Percentiles rank a stretch among this genome's conserved stretches.
These are phyloP conservation scores for Mycena galericulata DNA, from an alignment of 768 basidiomycete species.

Conservation along the genomic window DNA sequence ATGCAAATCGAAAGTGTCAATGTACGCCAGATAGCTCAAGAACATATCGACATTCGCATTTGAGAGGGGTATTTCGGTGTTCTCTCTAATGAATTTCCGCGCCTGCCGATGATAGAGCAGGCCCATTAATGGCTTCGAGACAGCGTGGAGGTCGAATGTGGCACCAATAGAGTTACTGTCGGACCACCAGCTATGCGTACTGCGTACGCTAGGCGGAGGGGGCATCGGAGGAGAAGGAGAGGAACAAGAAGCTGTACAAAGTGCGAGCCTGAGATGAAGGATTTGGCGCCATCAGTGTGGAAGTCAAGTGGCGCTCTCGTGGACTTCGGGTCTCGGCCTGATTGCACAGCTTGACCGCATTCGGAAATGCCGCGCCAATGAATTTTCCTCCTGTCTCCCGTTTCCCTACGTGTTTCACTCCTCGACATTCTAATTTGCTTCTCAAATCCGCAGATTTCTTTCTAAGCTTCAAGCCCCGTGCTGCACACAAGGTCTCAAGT, in stretches of 20 bases:
- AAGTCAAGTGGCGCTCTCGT: too few species aligned
- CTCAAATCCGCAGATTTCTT: too few species aligned
- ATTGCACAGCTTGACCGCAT: too few species aligned
- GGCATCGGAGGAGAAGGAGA: conserved; percentile 1
- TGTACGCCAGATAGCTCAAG: conserved; percentile 12
- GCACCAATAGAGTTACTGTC: neutral
- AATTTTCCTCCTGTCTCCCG: too few species aligned
- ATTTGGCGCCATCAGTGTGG: too few species aligned
- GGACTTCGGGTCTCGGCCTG: too few species aligned
- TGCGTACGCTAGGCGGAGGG: conserved; percentile 9
- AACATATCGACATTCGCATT: neutral
- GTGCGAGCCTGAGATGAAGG: neutral
- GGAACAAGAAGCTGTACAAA: neutral
- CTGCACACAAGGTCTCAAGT: too few species aligned
- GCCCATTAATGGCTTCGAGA: conserved; percentile 4
- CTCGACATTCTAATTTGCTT: too few species aligned
- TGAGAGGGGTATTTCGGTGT: conserved; percentile 10
- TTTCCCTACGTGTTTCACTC: too few species aligned
- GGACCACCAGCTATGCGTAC: conserved; percentile 7
- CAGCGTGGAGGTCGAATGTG: conserved; percentile 9
- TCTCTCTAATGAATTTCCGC: conserved; percentile 7
- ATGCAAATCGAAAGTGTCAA: neutral
- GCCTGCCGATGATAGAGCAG: conserved; percentile 6
- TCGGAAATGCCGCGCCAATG: too few species aligned
- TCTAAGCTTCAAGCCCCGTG: too few species aligned